Base-by-base conservation (phyloP, 805 yeast genomes). In the Saccharomycopsis babjevae region DNA sequence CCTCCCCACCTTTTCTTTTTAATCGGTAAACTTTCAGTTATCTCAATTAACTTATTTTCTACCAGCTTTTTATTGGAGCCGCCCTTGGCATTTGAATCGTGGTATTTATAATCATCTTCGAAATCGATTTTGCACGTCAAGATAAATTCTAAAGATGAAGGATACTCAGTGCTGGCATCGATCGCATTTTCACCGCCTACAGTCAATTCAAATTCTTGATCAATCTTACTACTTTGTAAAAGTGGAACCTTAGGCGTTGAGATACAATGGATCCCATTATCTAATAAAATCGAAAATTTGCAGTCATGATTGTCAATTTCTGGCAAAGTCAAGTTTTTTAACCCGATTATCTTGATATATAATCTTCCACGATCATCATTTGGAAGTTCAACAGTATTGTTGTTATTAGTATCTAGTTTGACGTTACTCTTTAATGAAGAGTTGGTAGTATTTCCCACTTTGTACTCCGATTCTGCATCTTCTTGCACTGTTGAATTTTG, bases 201-300 rank as follows among this genome's bases (percentile, higher is more conserved):
- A 3, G 85, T 77, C 65, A 86, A 74, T 70, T 90, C 97, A 70
- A 89, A 89, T 68, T 92, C 97, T 68, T 88, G 89, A 57, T 79
- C 79, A 58, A 89, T 73, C 11, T 72, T 62, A 8, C 75, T 70
- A 25, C 65, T 65, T 32, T 68, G 68, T 1, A 67, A 66, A 15
- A 79, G 59, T 0, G 67, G 64, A 54, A 71, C 66, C 71, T 79
- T 76, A 8, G 84, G 80, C 0, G 96, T 89, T 40, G 84, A 80
- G 56, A 89, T 80, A 61, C 89, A 81, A 69, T 91, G 96, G 46
- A 83, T 82, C 5, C 96, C 96, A 70, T 91, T 91, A 70, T 91
- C 97, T 58, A 86, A 72, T 18, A 72, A 69, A 18, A 83, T 65
- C 25, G 78, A 75, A 68, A 83, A 80, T 20, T 74, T 70, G 2